phyloP scores from a whole-genome alignment of 495 filamentous ascomycete species.

The Rusavskia elegans region DNA sequence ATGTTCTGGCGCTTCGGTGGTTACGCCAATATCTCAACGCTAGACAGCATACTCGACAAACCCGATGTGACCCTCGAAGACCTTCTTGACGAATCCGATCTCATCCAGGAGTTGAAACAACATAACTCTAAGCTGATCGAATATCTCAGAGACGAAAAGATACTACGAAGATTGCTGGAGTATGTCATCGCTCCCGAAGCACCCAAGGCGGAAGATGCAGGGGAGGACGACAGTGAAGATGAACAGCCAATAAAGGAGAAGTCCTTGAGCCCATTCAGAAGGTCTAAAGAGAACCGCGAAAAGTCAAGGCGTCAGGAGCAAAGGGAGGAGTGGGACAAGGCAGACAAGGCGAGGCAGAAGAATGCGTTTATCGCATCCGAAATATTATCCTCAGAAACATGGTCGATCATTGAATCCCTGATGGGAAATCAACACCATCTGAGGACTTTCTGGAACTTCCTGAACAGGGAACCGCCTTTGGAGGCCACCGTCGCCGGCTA shows the following conservation, averaged over 20 bases:
- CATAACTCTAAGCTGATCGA: constrained; percentile 97
- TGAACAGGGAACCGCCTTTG: constrained; percentile 62
- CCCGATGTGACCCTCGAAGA: constrained; percentile 89
- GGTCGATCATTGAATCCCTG: constrained; percentile 85
- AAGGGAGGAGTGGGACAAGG: constrained; percentile 49
- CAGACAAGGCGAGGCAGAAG: constrained; percentile 75
- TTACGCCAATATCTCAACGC: constrained; percentile 90
- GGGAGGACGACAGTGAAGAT: constrained; percentile 38
- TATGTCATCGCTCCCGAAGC: constrained; percentile 74
- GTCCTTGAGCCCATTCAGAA: constrained; percentile 14
- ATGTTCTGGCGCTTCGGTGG: constrained; percentile 99
- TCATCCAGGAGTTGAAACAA: constrained; percentile 94
- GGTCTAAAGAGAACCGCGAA: constrained; percentile 20
- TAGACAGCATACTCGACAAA: constrained; percentile 93
- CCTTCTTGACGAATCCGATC: constrained; percentile 83
- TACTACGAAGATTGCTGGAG: constrained; percentile 74
- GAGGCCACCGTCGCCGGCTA: constrained; percentile 91
- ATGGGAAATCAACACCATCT: constrained; percentile 68
- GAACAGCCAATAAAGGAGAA: constrained; percentile 14
- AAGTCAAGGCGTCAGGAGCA: constrained; percentile 26
- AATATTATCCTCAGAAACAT: constrained; percentile 87
- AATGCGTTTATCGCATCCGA: constrained; percentile 88
- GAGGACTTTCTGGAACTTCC: constrained; percentile 78
- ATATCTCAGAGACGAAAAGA: constrained; percentile 74
- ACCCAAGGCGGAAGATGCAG: constrained; percentile 46